These are phyloP conservation scores for Castanopsis chinensis DNA, from an alignment of 306 rosid species.

Conservation along the genomic window DNA sequence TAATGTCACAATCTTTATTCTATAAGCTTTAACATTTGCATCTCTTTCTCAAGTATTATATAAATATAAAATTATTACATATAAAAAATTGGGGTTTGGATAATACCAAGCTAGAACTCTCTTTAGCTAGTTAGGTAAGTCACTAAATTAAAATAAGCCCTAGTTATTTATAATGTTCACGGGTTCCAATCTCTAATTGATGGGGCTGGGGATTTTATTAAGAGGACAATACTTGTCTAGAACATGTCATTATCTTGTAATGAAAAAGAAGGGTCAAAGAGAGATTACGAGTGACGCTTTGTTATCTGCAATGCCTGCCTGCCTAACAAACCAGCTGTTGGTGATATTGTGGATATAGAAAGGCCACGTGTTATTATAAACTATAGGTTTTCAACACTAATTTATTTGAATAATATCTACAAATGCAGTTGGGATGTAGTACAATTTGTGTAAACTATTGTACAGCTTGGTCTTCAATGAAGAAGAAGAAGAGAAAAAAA, in stretches of 20 bases:
- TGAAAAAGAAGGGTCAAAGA: slow-evolving; percentile 23
- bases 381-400: not conserved
- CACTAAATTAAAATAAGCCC: not conserved
- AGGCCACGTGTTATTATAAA: slow-evolving; percentile 42
- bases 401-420: not conserved
- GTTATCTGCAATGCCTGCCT: slow-evolving; percentile 18
- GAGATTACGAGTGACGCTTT: slow-evolving; percentile 11
- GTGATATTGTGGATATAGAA: slow-evolving; percentile 25
- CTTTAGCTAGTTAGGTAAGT: slow-evolving; percentile 36
- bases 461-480: slow-evolving; percentile 3
- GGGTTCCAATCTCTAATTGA: slow-evolving; percentile 30
- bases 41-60: slow-evolving; percentile 12
- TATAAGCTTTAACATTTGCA: slow-evolving; percentile 9
- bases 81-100: slow-evolving; percentile 21
- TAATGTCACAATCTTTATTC: slow-evolving; percentile 39
- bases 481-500: not conserved
- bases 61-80: no score
- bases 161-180: slow-evolving; percentile 14
- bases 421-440: not conserved
- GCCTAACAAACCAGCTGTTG: slow-evolving; percentile 36
- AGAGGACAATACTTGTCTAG: slow-evolving; percentile 18
- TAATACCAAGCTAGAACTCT: not conserved
- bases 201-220: slow-evolving; percentile 29
- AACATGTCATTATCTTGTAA: slow-evolving; percentile 27
- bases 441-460: slow-evolving; percentile 1